Evolutionary conservation across 441 rosid genomes (phyloP).

Genomic region (Jatropha podagrica): DNA sequence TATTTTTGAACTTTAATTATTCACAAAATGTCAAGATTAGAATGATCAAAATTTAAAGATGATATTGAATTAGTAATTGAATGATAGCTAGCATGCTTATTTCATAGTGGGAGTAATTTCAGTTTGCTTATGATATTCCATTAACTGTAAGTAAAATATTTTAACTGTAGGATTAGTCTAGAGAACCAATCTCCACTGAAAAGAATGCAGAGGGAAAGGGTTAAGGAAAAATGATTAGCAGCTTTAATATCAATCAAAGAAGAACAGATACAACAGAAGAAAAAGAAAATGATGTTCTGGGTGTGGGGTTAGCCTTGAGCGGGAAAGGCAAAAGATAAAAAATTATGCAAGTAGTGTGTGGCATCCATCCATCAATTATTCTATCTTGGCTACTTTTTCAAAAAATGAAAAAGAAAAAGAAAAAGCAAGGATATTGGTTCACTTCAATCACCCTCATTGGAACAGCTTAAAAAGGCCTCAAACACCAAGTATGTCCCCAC

Average conservation of each 20-base stretch:
- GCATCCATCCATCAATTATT: neutral
- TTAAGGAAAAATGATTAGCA: neutral
- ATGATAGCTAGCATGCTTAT: too few species aligned
- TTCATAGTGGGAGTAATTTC: too few species aligned
- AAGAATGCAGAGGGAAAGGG: neutral
- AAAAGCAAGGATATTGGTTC: conserved; percentile 16
- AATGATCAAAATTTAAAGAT: neutral
- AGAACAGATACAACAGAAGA: neutral
- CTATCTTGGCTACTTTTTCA: conserved; percentile 10
- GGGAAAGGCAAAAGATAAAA: neutral
- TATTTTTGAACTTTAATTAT: neutral
- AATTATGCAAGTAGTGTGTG: neutral
- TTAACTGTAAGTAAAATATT: too few species aligned
- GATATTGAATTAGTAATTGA: neutral
- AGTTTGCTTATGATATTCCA: too few species aligned
- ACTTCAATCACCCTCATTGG: conserved; percentile 21
- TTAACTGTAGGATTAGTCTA: neutral
- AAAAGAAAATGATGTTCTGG: neutral
- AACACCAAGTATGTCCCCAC: conserved; percentile 14
- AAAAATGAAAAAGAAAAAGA: neutral
- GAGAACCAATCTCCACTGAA: neutral
- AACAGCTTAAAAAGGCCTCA: conserved; percentile 18
- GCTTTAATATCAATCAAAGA: neutral
- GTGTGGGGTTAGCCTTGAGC: neutral
- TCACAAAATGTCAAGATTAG: neutral